phyloP scores from a whole-genome alignment of 2,329 filamentous ascomycete species.

The Orbilia javanica region DNA sequence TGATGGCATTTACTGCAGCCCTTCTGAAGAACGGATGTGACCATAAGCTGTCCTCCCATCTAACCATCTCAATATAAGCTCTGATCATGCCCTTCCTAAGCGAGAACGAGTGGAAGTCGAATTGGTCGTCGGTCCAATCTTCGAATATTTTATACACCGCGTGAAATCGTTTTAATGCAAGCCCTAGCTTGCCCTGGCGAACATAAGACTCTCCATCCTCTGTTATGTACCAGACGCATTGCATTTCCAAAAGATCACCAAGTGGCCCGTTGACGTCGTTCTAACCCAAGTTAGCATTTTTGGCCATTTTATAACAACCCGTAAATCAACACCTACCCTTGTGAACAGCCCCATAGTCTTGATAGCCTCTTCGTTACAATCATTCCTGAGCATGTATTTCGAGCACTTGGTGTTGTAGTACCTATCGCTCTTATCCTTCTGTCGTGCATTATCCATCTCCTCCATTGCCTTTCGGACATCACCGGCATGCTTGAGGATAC shows the following conservation, averaged over 20 bases:
- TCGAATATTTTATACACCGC: constrained; percentile 93
- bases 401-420: constrained; percentile 99
- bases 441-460: constrained; percentile 87
- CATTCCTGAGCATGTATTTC: constrained; percentile 94
- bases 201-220: constrained; percentile 93
- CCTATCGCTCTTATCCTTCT: constrained; percentile 87
- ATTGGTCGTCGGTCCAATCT: constrained; percentile 97
- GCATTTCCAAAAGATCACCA: constrained; percentile 95
- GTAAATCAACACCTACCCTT: constrained; percentile 70
- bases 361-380: constrained; percentile 87
- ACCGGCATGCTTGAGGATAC: constrained; percentile 92
- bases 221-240: constrained; percentile 95
- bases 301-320: neutral
- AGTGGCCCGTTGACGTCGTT: constrained; percentile 82
- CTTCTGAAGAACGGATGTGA: constrained; percentile 94
- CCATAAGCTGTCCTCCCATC: constrained; percentile 91
- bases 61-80: constrained; percentile 94
- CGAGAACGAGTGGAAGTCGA: constrained; percentile 98
- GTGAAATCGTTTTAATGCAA: constrained; percentile 93
- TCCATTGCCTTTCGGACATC: constrained; percentile 83
- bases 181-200: constrained; percentile 82
- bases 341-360: constrained; percentile 95
- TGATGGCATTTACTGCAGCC: constrained; percentile 83
- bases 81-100: constrained; percentile 95
- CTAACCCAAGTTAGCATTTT: constrained; percentile 41